Evolutionary conservation across 2,329 filamentous ascomycete species (phyloP), one percentile per base, ranked within the genome.

Genomic region (Dryadomyces quercus-mongolicae): DNA sequence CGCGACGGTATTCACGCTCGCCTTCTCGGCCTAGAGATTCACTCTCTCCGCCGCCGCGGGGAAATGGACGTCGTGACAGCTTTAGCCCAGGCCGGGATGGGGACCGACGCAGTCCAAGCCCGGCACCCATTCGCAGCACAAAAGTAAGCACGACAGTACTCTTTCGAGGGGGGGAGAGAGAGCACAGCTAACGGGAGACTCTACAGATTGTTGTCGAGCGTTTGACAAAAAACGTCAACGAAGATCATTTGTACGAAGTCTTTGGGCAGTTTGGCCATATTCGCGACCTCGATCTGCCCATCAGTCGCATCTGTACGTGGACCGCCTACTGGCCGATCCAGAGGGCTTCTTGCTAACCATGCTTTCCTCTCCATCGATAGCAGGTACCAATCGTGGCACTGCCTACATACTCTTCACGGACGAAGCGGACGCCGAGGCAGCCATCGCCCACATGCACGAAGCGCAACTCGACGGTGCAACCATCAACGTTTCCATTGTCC

Each of bases 371-470:
- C 49, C 9, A 42, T 36, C n/a, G 15, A 25, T 13, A 57, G 54
- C 55, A 63, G 93, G 88, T 67, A 90, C 84, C 53, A 97, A 97
- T 64, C 85, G 92, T 55, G 92, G 93, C 49, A 95, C 89, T 31
- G 93, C 92, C 36, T 97, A 96, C 67, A 90, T 97, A 59, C 76
- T 95, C 45, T 98, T 86, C 69, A 74, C 82, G 53, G 77, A 85
- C 60, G 81, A 90, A 59, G 75, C 80, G 51, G 86, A 92, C 59
- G 92, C 93, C 22, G 89, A 96, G 69, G 76, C 82, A 15, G 93
- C 93, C 31, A 94, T 96, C 62, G 82, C 91, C 18, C 88, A 95
- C 66, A 97, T 98, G 93, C 93, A 98, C 68, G 93, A 98, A 71
- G 89, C 88, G n/a, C 88, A 95, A 65, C 72, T 95, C 31, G 91